phyloP scores from a whole-genome alignment of 495 filamentous ascomycete species.

The Daldinia childiae region DNA sequence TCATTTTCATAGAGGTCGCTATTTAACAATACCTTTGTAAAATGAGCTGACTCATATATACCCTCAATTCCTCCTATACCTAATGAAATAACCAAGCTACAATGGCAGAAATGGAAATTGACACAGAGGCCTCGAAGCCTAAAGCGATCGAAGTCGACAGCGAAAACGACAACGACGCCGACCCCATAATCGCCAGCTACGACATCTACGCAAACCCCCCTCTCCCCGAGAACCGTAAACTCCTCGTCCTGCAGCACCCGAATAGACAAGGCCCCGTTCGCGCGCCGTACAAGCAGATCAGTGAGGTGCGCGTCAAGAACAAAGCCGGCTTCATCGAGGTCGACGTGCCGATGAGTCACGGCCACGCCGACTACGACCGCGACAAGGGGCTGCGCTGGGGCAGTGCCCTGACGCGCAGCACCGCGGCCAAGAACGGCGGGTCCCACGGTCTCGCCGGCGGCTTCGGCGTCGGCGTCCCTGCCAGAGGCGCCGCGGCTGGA shows the following conservation, averaged over 20 bases:
- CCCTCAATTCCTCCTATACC: background rate
- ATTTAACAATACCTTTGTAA: background rate
- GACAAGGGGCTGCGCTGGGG: constrained; percentile 60
- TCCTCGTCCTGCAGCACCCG: constrained; percentile 57
- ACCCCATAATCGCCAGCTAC: constrained; percentile 60
- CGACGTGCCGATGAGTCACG: constrained; percentile 55
- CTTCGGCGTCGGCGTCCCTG: constrained; percentile 53
- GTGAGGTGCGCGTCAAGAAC: constrained; percentile 57
- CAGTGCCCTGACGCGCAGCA: constrained; percentile 51
- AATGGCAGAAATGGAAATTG: constrained; percentile 13
- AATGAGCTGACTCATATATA: constrained; percentile 14
- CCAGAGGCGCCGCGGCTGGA: constrained; percentile 1
- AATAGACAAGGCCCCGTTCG: constrained; percentile 50
- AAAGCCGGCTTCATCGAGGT: constrained; percentile 58
- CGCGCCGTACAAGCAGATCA: constrained; percentile 35
- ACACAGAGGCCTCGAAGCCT: background rate
- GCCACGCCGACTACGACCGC: constrained; percentile 54
- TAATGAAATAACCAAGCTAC: background rate
- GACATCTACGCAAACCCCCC: constrained; percentile 58
- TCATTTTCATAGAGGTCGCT: background rate
- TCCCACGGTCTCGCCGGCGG: constrained; percentile 58
- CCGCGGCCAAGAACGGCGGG: constrained; percentile 57
- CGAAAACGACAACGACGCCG: constrained; percentile 28
- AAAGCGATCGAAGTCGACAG: constrained; percentile 10
- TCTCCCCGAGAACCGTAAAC: constrained; percentile 52